A percentile compares a stretch with the other conserved stretches of the same genome.
These are phyloP conservation scores for Trichoderma pleuroti DNA, from an alignment of 2,329 filamentous ascomycete genomes.

Conservation along the genomic window DNA sequence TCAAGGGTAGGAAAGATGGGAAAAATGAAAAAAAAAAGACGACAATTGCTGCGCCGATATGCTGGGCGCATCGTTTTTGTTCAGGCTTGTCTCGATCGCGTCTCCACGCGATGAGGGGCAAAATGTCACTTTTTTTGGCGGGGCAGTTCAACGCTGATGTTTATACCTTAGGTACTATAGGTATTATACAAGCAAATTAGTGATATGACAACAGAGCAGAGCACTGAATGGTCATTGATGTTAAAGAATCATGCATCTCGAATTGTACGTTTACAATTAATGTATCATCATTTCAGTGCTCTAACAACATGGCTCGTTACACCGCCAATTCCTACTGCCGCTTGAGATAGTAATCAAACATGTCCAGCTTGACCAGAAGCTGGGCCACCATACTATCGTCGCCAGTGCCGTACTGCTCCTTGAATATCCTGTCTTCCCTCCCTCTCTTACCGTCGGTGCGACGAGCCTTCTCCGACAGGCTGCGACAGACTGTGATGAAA, in stretches of 20 bases:
- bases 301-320: too few relatives aligned
- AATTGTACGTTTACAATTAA: background rate
- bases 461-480: constrained; percentile 60
- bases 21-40: background rate
- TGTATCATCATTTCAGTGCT: too few relatives aligned
- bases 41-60: background rate
- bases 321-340: too few relatives aligned
- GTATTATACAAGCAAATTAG: background rate
- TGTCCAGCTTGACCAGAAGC: constrained; percentile 66
- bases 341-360: constrained; percentile 61
- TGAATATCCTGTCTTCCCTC: constrained; percentile 32
- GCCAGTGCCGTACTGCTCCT: constrained; percentile 35
- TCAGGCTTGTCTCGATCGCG: constrained; percentile 19
- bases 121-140: constrained; percentile 7
- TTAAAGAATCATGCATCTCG: accelerated
- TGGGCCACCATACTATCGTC: constrained; percentile 62
- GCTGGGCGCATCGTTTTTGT: background rate
- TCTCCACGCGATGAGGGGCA: constrained; percentile 36
- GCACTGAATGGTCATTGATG: background rate
- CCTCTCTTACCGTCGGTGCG: constrained; percentile 34
- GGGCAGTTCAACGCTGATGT: background rate
- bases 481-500: constrained; percentile 70
- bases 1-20: background rate
- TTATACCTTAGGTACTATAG: too few relatives aligned
- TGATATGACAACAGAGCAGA: background rate